Conservation (phyloP, 495 filamentous ascomycete genomes). For the Tuber aestivum region DNA sequence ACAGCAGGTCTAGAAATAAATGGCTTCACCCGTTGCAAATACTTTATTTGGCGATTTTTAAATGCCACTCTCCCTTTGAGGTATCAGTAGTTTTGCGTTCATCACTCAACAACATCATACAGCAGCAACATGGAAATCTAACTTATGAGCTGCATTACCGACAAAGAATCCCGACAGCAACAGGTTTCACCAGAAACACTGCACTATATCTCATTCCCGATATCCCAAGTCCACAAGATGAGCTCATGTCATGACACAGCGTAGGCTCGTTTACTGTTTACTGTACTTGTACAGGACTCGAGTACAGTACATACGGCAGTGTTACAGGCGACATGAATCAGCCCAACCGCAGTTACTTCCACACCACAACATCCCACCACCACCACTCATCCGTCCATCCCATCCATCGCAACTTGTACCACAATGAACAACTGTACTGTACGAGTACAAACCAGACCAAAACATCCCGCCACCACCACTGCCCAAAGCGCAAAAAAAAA, state of each 20-base stretch:
- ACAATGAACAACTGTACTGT: background rate
- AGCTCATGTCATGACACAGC: background rate
- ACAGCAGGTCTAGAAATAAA: background rate
- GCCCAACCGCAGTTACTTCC: background rate
- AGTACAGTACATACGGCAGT: background rate
- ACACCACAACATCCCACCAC: background rate
- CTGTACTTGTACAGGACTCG: background rate
- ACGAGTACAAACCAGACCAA: background rate
- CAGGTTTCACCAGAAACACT: background rate
- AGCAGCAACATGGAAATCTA: background rate
- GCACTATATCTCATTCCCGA: conserved; percentile 10
- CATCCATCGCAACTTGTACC: conserved; percentile 3
- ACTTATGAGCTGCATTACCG: background rate
- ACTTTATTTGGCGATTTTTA: background rate
- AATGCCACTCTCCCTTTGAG: background rate
- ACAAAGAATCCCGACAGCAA: conserved; percentile 1
- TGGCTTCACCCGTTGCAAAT: background rate
- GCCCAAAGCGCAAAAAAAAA: background rate
- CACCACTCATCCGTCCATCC: background rate
- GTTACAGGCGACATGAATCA: background rate
- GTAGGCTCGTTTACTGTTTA: background rate
- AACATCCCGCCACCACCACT: background rate
- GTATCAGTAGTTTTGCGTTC: background rate
- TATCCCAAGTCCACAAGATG: conserved; percentile 4
- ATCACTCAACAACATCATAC: background rate